Conservation (phyloP, 2,329 filamentous ascomycete genomes). For the Plectosphaerella sp. region DNA sequence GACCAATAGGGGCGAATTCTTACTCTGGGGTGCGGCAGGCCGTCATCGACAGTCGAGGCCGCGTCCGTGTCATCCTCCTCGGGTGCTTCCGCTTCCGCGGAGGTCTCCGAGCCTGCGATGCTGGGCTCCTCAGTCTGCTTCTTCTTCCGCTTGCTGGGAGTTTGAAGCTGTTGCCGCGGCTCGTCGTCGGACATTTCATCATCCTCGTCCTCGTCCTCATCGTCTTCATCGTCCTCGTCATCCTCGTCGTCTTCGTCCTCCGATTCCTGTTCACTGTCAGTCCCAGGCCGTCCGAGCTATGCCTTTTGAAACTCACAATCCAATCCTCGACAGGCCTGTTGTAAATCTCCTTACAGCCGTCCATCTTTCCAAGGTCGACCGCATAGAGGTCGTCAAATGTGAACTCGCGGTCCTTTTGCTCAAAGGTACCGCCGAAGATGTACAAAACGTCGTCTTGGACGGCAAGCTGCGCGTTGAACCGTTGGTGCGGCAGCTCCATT, state of each 20-base stretch:
- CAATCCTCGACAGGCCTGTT: constrained; percentile 79
- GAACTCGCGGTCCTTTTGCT: constrained; percentile 90
- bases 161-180: constrained; percentile 37
- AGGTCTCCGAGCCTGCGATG: constrained; percentile 15
- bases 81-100: constrained; percentile 19
- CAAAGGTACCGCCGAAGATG: constrained; percentile 92
- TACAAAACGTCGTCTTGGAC: constrained; percentile 91
- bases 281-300: neutral
- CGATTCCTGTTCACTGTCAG: constrained; percentile 38
- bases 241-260: constrained; percentile 56
- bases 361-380: constrained; percentile 89
- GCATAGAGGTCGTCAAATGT: constrained; percentile 95
- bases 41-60: constrained; percentile 61
- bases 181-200: constrained; percentile 43
- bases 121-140: constrained; percentile 39
- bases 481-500: constrained; percentile 80
- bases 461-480: constrained; percentile 87
- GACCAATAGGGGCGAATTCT: constrained; percentile 12
- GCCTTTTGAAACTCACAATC: constrained; percentile 51
- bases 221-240: constrained; percentile 49
- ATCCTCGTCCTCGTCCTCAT: constrained; percentile 46
- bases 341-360: constrained; percentile 91
- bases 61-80: constrained; percentile 44
- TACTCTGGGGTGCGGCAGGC: constrained; percentile 65
- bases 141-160: constrained; percentile 54